phyloP scores from a whole-genome alignment of 176 grass and related monocot species.

The Stipa capillata region DNA sequence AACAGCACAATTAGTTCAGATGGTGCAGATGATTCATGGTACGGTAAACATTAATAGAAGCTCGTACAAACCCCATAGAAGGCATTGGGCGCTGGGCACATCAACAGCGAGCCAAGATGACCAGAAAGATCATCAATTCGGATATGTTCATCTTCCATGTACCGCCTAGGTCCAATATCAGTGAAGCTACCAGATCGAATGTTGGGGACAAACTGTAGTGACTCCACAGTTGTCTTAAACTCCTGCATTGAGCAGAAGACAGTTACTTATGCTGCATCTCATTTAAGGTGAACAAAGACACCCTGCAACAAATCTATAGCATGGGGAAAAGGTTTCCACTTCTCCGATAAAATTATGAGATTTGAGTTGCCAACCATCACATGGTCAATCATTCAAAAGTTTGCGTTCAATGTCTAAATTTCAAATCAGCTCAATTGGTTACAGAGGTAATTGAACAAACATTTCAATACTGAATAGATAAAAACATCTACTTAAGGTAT shows the following conservation, averaged over 20 bases:
- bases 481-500: not conserved
- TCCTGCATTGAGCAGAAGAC: constrained; percentile 36
- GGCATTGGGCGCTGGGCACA: constrained; percentile 55
- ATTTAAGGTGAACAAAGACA: not conserved
- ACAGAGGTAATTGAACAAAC: not conserved
- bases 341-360: not conserved
- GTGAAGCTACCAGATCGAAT: constrained; percentile 77
- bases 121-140: constrained; percentile 73
- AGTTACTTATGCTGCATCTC: not conserved
- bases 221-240: constrained; percentile 24
- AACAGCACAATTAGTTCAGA: not conserved
- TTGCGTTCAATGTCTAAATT: not conserved
- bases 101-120: constrained; percentile 50
- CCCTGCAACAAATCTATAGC: not conserved
- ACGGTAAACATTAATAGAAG: not conserved
- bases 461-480: not conserved
- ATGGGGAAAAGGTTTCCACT: not conserved
- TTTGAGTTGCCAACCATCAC: not conserved
- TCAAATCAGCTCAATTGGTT: not conserved
- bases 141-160: constrained; percentile 97
- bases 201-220: constrained; percentile 41
- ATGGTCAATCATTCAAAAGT: not conserved
- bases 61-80: constrained; percentile 64
- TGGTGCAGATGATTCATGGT: not conserved
- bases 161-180: constrained; percentile 66